Conservation (phyloP, 768 basidiomycete species). For the Gautieria morchelliformis region DNA sequence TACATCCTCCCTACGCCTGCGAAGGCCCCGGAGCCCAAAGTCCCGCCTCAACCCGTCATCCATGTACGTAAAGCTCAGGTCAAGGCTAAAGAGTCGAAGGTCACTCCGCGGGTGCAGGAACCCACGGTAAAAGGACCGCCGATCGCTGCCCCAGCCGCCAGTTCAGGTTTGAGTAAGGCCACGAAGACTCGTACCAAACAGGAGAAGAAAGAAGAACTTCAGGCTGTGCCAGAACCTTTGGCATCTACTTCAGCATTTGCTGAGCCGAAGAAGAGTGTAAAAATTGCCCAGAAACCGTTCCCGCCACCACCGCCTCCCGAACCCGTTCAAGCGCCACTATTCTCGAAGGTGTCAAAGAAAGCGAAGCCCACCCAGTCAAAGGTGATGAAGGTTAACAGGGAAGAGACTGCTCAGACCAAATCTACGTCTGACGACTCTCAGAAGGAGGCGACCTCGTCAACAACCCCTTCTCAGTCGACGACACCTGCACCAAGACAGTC, state of each 20-base stretch:
- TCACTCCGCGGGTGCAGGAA: conserved; percentile 51
- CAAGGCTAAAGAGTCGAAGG: conserved; percentile 59
- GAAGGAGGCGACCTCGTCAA: conserved; percentile 17
- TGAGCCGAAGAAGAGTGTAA: conserved; percentile 8
- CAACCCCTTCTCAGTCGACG: conserved; percentile 2
- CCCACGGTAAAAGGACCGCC: neutral
- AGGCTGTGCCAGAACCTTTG: conserved; percentile 19
- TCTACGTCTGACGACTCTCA: conserved; percentile 39
- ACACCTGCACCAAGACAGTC: neutral
- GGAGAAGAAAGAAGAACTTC: conserved; percentile 23
- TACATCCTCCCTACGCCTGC: conserved; percentile 22
- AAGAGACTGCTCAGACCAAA: conserved; percentile 37
- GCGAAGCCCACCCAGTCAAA: conserved; percentile 22
- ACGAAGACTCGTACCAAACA: conserved; percentile 29
- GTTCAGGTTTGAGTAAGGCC: neutral
- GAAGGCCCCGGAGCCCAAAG: conserved; percentile 7
- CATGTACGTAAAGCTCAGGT: conserved; percentile 34
- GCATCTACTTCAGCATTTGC: conserved; percentile 9
- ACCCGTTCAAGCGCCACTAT: conserved; percentile 56
- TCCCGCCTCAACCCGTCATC: conserved; percentile 19
- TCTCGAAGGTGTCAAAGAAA: conserved; percentile 81
- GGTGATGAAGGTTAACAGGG: conserved; percentile 2
- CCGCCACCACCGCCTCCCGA: conserved; percentile 20
- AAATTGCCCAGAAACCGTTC: conserved; percentile 15
- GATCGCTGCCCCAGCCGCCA: neutral